Percentiles rank a stretch among this genome's conserved stretches.
These are phyloP conservation scores for Cydonia oblonga DNA, from an alignment of 331 rosid species.

Conservation along the genomic window DNA sequence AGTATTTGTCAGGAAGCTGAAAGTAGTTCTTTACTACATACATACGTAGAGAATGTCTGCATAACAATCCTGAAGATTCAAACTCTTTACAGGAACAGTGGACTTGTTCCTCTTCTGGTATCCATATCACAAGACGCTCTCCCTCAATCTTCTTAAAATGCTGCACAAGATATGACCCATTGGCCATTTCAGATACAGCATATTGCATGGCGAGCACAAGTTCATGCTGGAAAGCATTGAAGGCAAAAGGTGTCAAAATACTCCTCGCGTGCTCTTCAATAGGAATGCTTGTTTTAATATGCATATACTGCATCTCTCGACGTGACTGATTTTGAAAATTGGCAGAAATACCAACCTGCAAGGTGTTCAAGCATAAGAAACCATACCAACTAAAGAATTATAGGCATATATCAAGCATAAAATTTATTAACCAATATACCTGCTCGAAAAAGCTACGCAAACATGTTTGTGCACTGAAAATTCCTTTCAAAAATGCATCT, in stretches of 20 bases:
- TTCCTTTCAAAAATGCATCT: conserved; percentile 55
- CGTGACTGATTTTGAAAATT: conserved; percentile 43
- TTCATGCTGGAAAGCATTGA: conserved; percentile 71
- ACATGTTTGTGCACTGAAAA: conserved; percentile 55
- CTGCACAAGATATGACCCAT: conserved; percentile 58
- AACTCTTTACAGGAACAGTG: conserved; percentile 95
- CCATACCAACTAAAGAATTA: conserved; percentile 8
- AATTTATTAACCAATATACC: conserved; percentile 30
- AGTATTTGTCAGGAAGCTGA: conserved; percentile 80
- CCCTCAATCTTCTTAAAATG: conserved; percentile 73
- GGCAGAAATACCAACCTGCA: conserved; percentile 64
- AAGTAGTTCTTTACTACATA: conserved; percentile 63
- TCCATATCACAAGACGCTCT: conserved; percentile 62
- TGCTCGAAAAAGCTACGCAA: conserved; percentile 82
- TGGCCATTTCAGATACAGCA: conserved; percentile 61
- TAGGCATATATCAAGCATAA: background rate
- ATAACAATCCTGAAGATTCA: conserved; percentile 80
- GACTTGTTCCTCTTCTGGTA: conserved; percentile 62
- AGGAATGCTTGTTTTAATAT: conserved; percentile 65
- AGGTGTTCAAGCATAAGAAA: conserved; percentile 11
- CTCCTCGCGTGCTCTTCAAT: conserved; percentile 79
- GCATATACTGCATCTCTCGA: conserved; percentile 50
- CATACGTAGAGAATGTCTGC: conserved; percentile 73
- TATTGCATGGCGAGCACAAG: conserved; percentile 77
- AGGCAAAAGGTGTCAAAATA: conserved; percentile 76